Evolutionary conservation across 1,139 yeast species (phyloP), one percentile per base, ranked within the genome.

Genomic region (Suhomyces choctaworum): DNA sequence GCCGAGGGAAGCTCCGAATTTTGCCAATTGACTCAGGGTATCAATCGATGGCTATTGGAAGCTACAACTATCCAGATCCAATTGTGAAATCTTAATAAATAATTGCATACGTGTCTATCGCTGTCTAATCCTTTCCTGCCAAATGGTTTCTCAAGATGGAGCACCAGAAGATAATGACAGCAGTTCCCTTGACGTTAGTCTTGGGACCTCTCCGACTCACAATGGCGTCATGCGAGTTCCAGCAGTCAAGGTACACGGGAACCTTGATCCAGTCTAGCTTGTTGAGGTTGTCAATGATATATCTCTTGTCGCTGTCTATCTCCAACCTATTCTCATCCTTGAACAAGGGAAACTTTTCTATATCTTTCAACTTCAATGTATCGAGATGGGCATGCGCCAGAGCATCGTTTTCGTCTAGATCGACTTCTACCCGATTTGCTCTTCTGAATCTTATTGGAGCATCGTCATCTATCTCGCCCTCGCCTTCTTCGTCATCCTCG

Each of bases 211-310:
- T 66, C 42, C 94, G 66, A 8, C 86, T 83, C 16, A 82, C 80
- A 27, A 83, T 78, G 0, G 82, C 82, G 48, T 80, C 88, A 50
- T 84, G 94, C 0, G 92, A 78, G 54, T 83, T 83, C 57, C 82
- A 66, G 11, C 80, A 73, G 46, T 80, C 83, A 28, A 82, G 65
- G 47, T 76, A 79, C 2, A 79, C 78, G 0, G 89, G 82, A 11
- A 82, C 64, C 48, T 82, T 81, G 33, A 74, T 62, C 89, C 90
- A 82, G n/a, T 69, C 62, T 9, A 83, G 49, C 17, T 58, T 47
- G 48, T 80, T 79, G 50, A 84, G 62, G 43, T 76, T 74, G 2
- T 65, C 52, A 22, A 74, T 54, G 20, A 82, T 81, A 12, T 46
- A 50, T 25, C 42, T 41, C 41, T 80, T 64, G 2, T 65, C 66